Percentiles rank a stretch among this genome's conserved stretches.
Evolutionary conservation across 768 basidiomycete genomes (phyloP).

Genomic region (Termitomyces sp.): DNA sequence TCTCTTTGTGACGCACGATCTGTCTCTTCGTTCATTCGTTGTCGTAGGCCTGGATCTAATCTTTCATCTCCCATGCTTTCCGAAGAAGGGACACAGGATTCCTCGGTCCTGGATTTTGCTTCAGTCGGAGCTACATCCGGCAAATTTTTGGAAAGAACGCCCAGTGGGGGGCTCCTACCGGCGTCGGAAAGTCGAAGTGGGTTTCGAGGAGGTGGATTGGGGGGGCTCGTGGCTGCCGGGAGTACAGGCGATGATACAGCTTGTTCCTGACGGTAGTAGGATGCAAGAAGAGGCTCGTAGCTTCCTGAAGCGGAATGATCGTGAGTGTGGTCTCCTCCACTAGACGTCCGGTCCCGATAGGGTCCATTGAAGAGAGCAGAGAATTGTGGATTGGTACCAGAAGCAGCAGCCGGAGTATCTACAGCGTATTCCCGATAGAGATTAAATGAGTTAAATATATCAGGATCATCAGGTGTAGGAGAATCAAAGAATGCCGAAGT

Average conservation of each 20-base stretch:
- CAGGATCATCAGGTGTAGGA: constrained; percentile 26
- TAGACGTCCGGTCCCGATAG: constrained; percentile 26
- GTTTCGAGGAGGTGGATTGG: constrained; percentile 30
- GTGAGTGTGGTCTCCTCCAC: constrained; percentile 21
- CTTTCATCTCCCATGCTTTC: constrained; percentile 34
- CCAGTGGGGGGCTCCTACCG: constrained; percentile 9
- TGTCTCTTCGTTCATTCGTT: constrained; percentile 22
- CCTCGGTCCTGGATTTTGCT: constrained; percentile 14
- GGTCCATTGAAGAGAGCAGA: constrained; percentile 21
- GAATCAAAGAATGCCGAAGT: constrained; percentile 33
- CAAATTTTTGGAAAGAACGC: constrained; percentile 9
- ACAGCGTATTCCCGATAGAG: constrained; percentile 46
- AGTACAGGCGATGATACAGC: constrained; percentile 16
- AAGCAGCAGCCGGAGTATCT: constrained; percentile 22
- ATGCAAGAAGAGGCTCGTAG: constrained; percentile 53
- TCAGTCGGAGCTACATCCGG: constrained; percentile 9
- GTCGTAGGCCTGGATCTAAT: constrained; percentile 38
- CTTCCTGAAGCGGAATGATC: constrained; percentile 47
- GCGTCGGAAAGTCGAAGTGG: constrained; percentile 23
- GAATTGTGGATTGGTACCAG: constrained; percentile 37
- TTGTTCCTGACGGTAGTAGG: constrained; percentile 25
- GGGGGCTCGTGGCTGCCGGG: constrained; percentile 16
- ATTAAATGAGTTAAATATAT: constrained; percentile 43
- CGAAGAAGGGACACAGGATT: constrained; percentile 28
- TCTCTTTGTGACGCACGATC: constrained; percentile 24